Conservation (phyloP, 306 rosid genomes). For the Prunus mongolica region DNA sequence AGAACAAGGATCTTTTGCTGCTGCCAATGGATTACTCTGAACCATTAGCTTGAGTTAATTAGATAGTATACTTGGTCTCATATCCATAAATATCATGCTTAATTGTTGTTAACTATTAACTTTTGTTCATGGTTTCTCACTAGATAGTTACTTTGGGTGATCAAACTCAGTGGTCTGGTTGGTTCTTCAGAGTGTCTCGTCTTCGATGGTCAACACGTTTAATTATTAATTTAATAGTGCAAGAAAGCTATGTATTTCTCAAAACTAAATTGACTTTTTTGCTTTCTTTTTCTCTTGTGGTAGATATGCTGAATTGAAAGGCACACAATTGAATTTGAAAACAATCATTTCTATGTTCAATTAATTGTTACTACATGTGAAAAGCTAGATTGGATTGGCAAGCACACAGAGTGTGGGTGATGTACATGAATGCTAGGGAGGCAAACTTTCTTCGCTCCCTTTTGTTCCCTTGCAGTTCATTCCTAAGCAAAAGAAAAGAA, state of each 20-base stretch:
- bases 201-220: no score
- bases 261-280: background rate
- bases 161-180: no score
- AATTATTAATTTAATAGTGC: no score
- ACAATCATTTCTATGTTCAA: background rate
- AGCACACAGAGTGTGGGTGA: background rate
- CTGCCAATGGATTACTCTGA: conserved; percentile 53
- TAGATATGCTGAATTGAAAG: background rate
- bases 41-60: conserved; percentile 33
- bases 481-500: background rate
- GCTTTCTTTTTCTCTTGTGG: background rate
- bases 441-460: background rate
- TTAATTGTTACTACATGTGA: no score
- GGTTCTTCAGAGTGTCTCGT: no score
- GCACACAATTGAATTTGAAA: background rate
- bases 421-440: background rate
- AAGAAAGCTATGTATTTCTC: no score
- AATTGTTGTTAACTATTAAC: background rate
- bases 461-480: background rate
- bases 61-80: background rate
- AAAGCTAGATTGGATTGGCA: no score
- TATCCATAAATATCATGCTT: background rate
- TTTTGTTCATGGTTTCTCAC: background rate
- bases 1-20: conserved; percentile 63
- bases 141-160: no score